These are phyloP conservation scores for Malassezia cuniculi DNA, from an alignment of 1,284 basidiomycete species.

Conservation along the genomic window DNA sequence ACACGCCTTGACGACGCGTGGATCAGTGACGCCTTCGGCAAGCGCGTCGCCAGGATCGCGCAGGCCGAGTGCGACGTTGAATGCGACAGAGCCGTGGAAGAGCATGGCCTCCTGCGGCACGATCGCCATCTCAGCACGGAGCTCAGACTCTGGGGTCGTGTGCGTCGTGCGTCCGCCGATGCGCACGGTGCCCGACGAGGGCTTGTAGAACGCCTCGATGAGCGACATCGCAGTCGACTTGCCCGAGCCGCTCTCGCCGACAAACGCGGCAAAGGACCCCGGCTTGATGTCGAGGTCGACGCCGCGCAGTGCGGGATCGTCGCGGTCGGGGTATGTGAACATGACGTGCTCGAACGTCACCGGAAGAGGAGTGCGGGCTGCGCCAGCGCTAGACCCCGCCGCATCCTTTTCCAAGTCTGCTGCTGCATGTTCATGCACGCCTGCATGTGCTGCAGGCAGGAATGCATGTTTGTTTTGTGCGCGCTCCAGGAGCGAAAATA, in stretches of 20 bases:
- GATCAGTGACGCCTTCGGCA: slow-evolving; percentile 37
- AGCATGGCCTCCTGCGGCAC: slow-evolving; percentile 89
- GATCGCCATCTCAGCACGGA: slow-evolving; percentile 46
- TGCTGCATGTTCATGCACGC: not conserved
- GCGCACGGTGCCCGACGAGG: slow-evolving; percentile 58
- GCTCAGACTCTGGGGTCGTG: slow-evolving; percentile 56
- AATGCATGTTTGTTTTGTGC: too few relatives aligned
- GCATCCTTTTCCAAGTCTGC: not conserved
- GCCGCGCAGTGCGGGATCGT: slow-evolving; percentile 19
- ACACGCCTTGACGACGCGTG: slow-evolving; percentile 50
- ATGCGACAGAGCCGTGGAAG: slow-evolving; percentile 52
- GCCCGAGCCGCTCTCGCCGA: slow-evolving; percentile 16
- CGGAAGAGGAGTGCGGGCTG: not conserved
- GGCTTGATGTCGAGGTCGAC: slow-evolving; percentile 17
- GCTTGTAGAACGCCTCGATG: slow-evolving; percentile 50
- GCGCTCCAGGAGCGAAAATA: slow-evolving; percentile 26
- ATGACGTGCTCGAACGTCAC: slow-evolving; percentile 16
- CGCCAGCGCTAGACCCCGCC: too few relatives aligned
- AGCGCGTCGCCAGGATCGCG: slow-evolving; percentile 56
- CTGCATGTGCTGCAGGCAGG: too few relatives aligned
- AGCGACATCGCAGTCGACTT: slow-evolving; percentile 28
- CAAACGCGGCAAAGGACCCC: slow-evolving; percentile 10
- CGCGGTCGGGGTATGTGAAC: slow-evolving; percentile 22
- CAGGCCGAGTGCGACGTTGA: slow-evolving; percentile 48
- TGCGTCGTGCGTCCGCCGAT: slow-evolving; percentile 68